Percentiles rank a stretch among this genome's conserved stretches.
Evolutionary conservation across 352 stramenopile genomes (phyloP).

Genomic region (Elongisporangium prolatum): DNA sequence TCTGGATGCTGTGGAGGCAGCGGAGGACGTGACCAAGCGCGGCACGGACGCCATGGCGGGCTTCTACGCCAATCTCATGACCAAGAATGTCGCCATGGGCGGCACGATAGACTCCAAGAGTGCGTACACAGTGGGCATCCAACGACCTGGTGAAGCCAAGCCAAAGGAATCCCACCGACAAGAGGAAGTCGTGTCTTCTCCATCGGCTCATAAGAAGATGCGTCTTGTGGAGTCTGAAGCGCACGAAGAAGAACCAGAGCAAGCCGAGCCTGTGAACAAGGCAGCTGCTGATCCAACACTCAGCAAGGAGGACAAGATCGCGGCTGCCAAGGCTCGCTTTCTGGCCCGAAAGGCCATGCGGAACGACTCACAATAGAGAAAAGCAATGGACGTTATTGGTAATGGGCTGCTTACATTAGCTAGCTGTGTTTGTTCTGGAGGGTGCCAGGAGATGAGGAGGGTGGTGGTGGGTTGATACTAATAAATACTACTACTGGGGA

Average conservation of each 20-base stretch:
- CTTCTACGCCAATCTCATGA: constrained; percentile 90
- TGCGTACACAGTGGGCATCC: constrained; percentile 64
- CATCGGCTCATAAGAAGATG: constrained; percentile 1
- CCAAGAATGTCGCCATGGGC: constrained; percentile 92
- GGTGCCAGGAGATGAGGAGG: constrained; percentile 1
- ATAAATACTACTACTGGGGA: constrained; percentile 4
- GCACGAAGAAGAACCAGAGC: constrained; percentile 8
- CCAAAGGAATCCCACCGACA: constrained; percentile 1
- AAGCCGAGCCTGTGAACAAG: constrained; percentile 11
- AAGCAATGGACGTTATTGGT: neutral
- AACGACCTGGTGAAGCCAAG: constrained; percentile 2
- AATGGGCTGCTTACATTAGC: no score
- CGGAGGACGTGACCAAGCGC: constrained; percentile 74
- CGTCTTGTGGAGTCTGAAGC: constrained; percentile 7
- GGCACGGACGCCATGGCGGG: constrained; percentile 70
- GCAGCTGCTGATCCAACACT: neutral
- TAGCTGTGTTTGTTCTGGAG: no score
- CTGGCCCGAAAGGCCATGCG: constrained; percentile 78
- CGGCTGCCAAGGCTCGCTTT: constrained; percentile 74
- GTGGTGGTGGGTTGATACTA: constrained; percentile 4
- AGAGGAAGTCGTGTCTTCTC: constrained; percentile 7
- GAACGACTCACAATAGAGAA: constrained; percentile 4
- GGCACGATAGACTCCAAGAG: constrained; percentile 70
- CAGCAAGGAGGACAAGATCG: constrained; percentile 75
- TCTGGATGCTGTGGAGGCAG: constrained; percentile 55